A percentile compares a stretch with the other conserved stretches of the same genome.
These are phyloP conservation scores for Hippophae tibetana DNA, from an alignment of 306 rosid species.

Conservation along the genomic window DNA sequence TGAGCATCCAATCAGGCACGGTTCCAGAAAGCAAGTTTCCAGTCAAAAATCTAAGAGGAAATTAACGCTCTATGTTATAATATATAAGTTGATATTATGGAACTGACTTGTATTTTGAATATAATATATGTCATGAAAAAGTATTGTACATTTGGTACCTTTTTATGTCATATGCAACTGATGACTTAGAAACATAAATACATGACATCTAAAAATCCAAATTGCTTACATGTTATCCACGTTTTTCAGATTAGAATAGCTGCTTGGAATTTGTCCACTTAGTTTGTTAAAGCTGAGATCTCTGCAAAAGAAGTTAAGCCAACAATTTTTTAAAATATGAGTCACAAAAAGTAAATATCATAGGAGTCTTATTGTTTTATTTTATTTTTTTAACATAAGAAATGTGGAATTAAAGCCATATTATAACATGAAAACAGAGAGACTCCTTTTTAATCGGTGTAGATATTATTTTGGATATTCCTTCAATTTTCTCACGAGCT, in stretches of 20 bases:
- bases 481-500: background rate
- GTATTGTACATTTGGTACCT: too few relatives aligned
- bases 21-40: constrained; percentile 48
- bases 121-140: too few relatives aligned
- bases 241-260: constrained; percentile 13
- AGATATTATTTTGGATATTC: background rate
- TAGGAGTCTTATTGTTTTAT: background rate
- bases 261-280: constrained; percentile 45
- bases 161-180: too few relatives aligned
- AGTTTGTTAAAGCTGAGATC: constrained; percentile 75
- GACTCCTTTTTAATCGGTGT: too few relatives aligned
- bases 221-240: constrained; percentile 39
- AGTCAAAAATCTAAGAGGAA: constrained; percentile 40
- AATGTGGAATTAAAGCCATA: too few relatives aligned
- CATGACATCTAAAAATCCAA: background rate
- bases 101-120: too few relatives aligned
- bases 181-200: background rate
- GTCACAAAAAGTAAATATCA: background rate
- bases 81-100: too few relatives aligned
- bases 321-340: background rate
- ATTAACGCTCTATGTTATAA: background rate
- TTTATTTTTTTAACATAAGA: background rate
- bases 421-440: too few relatives aligned
- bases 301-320: constrained; percentile 31
- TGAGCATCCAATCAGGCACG: constrained; percentile 27